Base-by-base conservation (phyloP, 768 basidiomycete species). In the Hericium rajendrae region DNA sequence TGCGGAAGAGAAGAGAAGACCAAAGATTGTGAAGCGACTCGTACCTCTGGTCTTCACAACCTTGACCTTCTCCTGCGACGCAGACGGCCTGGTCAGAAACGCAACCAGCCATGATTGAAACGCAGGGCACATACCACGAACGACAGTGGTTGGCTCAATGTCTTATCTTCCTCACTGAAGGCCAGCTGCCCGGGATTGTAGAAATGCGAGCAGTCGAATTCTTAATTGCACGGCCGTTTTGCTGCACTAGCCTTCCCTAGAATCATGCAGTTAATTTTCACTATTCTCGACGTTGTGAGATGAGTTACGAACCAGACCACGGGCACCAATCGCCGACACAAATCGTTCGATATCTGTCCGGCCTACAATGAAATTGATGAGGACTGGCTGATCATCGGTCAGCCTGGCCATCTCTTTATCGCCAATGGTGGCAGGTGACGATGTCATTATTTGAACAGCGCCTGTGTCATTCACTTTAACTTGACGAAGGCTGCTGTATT, bases 111-210 rank as follows among this genome's bases (percentile, higher is more conserved):
- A 37, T 40, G 16, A 51, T 32, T 22, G 22, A n/a, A 58, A 61
- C 20, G 41, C 41, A 57, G 20, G 56, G 20, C 32, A 53, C 62
- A 8, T 49, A 62, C 62, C 57, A 57, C 37, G 38, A 61, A 62
- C 20, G 62, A 62, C 51, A 26, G 54, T 3, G 54, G 12, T 46
- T 54, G 43, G 18, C 56, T 12, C 26, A 48, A 32, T 26, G 43
- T 51, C 48, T 40, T 51, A 13, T 28, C 48, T 24, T 22, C 38
- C 41, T 32, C 22, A 8, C 53, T 48, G 38, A 62, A 62, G 54
- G 61, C 62, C 57, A 62, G 54, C 58, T 59, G 38, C 18, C 60
- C 56, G 38, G 62, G 3, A 43, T 61, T 28, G 58, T 32, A 15
- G 62, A 62, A 20, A 57, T 54, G 48, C 60, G 57, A 12, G 41